Percentiles rank a stretch among this genome's conserved stretches.
Evolutionary conservation across 768 basidiomycete genomes (phyloP).

Genomic region (Tricholoma hemisulphureum): DNA sequence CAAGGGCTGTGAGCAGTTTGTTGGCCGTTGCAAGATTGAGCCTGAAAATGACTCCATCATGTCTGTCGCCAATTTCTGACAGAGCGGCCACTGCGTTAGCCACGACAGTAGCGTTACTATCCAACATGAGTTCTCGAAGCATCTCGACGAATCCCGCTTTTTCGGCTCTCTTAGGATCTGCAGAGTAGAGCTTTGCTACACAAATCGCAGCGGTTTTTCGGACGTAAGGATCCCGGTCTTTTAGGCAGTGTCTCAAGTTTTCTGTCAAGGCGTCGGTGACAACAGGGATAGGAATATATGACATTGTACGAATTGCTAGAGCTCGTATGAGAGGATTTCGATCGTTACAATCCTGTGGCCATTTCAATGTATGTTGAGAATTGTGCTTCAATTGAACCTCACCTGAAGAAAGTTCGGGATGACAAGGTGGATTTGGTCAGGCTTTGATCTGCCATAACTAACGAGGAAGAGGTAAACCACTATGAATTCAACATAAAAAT

Average conservation of each 20-base stretch:
- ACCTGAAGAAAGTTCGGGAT: conserved; percentile 90
- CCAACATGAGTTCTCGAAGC: conserved; percentile 89
- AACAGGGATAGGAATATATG: conserved; percentile 91
- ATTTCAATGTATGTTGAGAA: conserved; percentile 3
- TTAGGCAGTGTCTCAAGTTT: conserved; percentile 87
- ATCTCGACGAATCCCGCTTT: conserved; percentile 87
- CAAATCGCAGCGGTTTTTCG: conserved; percentile 98
- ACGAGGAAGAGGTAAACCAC: conserved; percentile 98
- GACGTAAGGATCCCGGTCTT: conserved; percentile 96
- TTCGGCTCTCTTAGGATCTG: conserved; percentile 85
- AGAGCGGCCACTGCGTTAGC: conserved; percentile 96
- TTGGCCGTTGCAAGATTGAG: conserved; percentile 85
- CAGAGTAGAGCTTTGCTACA: conserved; percentile 91
- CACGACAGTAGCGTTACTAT: conserved; percentile 94
- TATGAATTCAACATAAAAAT: conserved; percentile 28
- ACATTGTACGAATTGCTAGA: conserved; percentile 97
- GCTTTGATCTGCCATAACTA: conserved; percentile 92
- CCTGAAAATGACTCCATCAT: conserved; percentile 90
- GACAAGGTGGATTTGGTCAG: conserved; percentile 90
- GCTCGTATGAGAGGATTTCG: conserved; percentile 96
- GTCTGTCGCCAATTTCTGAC: conserved; percentile 94
- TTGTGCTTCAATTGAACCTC: conserved; percentile 15
- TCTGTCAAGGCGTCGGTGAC: conserved; percentile 86
- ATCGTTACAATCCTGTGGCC: conserved; percentile 84
- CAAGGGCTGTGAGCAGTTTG: conserved; percentile 85